Conservation (phyloP, 1,284 basidiomycete species). For the Ustilago tritici region DNA sequence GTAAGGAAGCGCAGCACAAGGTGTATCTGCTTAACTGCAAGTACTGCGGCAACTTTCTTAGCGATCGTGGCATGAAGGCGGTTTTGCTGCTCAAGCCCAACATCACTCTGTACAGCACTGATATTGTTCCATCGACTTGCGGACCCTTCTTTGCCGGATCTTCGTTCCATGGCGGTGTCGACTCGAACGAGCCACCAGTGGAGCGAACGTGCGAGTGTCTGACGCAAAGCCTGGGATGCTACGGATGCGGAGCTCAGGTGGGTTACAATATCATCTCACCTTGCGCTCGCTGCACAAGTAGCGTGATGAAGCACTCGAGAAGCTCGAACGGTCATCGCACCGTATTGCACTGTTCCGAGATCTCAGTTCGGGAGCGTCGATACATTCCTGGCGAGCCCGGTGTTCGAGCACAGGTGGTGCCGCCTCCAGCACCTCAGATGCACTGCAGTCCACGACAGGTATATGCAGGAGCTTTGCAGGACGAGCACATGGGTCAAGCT, state of each 20-base stretch:
- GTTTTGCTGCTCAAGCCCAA: conserved; percentile 83
- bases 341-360: conserved; percentile 85
- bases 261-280: conserved; percentile 64
- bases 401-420: conserved; percentile 69
- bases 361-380: conserved; percentile 78
- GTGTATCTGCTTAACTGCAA: conserved; percentile 85
- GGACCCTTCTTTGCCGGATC: conserved; percentile 68
- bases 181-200: conserved; percentile 70
- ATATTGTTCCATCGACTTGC: conserved; percentile 82
- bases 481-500: conserved; percentile 9
- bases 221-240: conserved; percentile 82
- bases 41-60: conserved; percentile 79
- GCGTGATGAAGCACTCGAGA: conserved; percentile 72
- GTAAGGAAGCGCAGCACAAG: conserved; percentile 71
- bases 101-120: conserved; percentile 84
- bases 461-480: conserved; percentile 16
- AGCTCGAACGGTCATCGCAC: conserved; percentile 83
- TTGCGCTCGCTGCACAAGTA: conserved; percentile 67
- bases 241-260: conserved; percentile 80
- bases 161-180: conserved; percentile 68
- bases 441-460: conserved; percentile 9
- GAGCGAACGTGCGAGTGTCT: conserved; percentile 78
- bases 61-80: conserved; percentile 87
- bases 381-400: conserved; percentile 80
- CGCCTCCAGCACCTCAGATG: conserved; percentile 25